Conservation (phyloP, 768 basidiomycete species). For the Gelatoporia subvermispora region DNA sequence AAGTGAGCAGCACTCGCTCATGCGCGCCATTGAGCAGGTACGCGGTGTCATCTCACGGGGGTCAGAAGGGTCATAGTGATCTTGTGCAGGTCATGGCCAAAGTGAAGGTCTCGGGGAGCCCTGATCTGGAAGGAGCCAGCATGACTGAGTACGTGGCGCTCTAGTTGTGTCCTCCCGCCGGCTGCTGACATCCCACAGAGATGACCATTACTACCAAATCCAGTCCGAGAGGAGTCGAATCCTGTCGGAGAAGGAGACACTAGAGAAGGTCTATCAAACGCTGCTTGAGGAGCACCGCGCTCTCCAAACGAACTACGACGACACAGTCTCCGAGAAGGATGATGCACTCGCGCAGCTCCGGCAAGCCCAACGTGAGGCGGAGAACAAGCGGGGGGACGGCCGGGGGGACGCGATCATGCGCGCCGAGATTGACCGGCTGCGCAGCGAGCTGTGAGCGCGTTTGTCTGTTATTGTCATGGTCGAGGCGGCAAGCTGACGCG, state of each 20-base stretch:
- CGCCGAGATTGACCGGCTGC: slow-evolving; percentile 76
- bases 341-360: slow-evolving; percentile 63
- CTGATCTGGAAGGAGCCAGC: slow-evolving; percentile 47
- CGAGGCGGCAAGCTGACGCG: slow-evolving; percentile 12
- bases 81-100: slow-evolving; percentile 66
- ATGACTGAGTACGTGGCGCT: slow-evolving; percentile 72
- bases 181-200: slow-evolving; percentile 38
- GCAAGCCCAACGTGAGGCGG: slow-evolving; percentile 54
- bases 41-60: slow-evolving; percentile 15
- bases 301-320: slow-evolving; percentile 75
- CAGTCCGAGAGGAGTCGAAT: slow-evolving; percentile 78
- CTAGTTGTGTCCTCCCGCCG: neutral
- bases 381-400: slow-evolving; percentile 52
- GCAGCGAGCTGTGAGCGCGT: slow-evolving; percentile 76
- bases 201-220: slow-evolving; percentile 84
- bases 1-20: slow-evolving; percentile 80
- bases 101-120: slow-evolving; percentile 50
- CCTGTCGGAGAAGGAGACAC: slow-evolving; percentile 77
- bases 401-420: slow-evolving; percentile 75
- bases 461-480: neutral
- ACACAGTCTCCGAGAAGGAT: slow-evolving; percentile 71
- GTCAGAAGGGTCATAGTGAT: neutral
- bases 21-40: slow-evolving; percentile 93
- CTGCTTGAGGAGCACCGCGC: slow-evolving; percentile 72
- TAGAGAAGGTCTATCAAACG: slow-evolving; percentile 75